These are phyloP conservation scores for Dovyalis caffra DNA, from an alignment of 345 rosid species.

Conservation along the genomic window DNA sequence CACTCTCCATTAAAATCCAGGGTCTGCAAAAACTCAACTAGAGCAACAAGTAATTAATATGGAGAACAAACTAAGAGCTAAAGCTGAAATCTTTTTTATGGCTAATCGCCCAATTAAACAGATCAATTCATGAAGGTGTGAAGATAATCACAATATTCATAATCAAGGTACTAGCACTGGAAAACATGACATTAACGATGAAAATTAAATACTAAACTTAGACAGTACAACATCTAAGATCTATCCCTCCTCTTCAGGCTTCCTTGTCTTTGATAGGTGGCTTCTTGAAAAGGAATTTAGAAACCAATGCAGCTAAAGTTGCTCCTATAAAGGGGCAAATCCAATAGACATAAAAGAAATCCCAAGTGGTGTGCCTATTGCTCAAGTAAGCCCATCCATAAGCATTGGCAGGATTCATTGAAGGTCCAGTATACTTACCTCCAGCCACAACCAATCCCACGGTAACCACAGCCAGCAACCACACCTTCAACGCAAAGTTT, in stretches of 20 bases:
- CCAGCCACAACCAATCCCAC: constrained; percentile 13
- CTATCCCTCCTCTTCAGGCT: constrained; percentile 1
- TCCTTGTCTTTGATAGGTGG: constrained; percentile 19
- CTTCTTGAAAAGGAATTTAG: constrained; percentile 9
- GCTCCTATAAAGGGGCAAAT: constrained; percentile 27
- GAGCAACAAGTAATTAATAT: not conserved
- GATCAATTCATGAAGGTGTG: not conserved
- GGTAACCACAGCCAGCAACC: constrained; percentile 10
- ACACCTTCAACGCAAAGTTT: constrained; percentile 9
- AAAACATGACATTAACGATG: not conserved
- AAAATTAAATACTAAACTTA: not conserved
- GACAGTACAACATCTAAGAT: not conserved
- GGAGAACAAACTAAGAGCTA: not conserved
- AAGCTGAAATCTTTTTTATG: too few species aligned
- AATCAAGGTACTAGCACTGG: not conserved
- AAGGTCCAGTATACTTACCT: constrained; percentile 20
- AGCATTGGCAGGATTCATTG: constrained; percentile 30
- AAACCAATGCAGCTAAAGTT: constrained; percentile 19
- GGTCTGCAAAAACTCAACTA: not conserved
- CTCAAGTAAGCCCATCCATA: constrained; percentile 28
- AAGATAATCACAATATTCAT: not conserved
- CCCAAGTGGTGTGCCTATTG: constrained; percentile 28
- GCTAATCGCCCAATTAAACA: not conserved
- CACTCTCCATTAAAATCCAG: not conserved
- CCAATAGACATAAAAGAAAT: constrained; percentile 28